phyloP scores from a whole-genome alignment of 768 basidiomycete species.

The Boletus sp. region DNA sequence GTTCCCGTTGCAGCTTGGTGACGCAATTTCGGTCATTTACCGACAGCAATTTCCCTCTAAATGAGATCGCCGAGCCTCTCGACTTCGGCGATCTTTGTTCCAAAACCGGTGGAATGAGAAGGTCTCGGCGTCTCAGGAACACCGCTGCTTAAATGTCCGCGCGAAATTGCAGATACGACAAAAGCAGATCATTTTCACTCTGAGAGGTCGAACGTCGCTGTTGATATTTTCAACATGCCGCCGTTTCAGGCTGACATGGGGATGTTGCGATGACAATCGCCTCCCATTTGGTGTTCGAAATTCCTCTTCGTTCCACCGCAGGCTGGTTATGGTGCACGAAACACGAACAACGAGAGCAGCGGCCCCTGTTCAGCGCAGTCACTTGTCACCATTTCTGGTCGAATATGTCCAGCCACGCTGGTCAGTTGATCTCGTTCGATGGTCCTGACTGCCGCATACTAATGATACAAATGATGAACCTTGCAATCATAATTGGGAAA shows the following conservation, averaged over 20 bases:
- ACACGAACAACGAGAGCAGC: constrained; percentile 16
- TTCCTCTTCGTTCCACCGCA: constrained; percentile 13
- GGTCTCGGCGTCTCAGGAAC: not conserved
- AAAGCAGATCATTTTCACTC: not conserved
- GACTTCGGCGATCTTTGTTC: constrained; percentile 13
- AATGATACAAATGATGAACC: constrained; percentile 16
- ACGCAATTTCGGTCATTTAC: constrained; percentile 26
- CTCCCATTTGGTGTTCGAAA: constrained; percentile 9
- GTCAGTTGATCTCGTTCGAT: constrained; percentile 9
- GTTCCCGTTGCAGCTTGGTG: constrained; percentile 17
- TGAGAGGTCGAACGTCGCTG: not conserved
- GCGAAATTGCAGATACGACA: not conserved
- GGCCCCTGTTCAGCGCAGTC: constrained; percentile 4
- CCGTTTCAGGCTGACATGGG: constrained; percentile 18
- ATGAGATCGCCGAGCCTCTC: constrained; percentile 18
- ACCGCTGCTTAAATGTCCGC: not conserved
- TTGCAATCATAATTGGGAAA: constrained; percentile 12
- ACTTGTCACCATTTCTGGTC: constrained; percentile 7
- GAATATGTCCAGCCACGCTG: constrained; percentile 16
- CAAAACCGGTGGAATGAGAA: constrained; percentile 3
- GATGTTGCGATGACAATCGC: not conserved
- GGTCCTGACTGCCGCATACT: constrained; percentile 6
- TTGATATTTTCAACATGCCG: constrained; percentile 6
- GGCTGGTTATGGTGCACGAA: constrained; percentile 22
- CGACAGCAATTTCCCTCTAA: constrained; percentile 10